Percentiles rank a stretch among this genome's conserved stretches.
Conservation (phyloP, 805 yeast species). For the Dipodascopsis uninucleata region DNA sequence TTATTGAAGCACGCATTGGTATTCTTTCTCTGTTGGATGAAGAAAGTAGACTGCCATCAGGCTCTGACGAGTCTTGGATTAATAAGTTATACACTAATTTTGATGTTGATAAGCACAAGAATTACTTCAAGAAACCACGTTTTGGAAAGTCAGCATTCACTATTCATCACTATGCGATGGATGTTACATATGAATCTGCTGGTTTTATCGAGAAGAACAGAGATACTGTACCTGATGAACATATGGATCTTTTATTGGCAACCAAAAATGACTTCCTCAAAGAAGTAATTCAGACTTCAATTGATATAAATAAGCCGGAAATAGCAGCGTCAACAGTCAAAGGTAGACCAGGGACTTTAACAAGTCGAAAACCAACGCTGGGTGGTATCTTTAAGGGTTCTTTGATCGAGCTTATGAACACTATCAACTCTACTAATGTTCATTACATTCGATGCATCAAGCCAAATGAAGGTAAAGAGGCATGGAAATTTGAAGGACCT, state of each 20-base stretch:
- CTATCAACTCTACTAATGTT: conserved; percentile 90
- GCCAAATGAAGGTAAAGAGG: conserved; percentile 89
- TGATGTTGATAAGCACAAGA: conserved; percentile 46
- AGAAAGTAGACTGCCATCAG: conserved; percentile 91
- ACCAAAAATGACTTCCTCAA: conserved; percentile 63
- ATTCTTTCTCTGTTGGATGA: conserved; percentile 85
- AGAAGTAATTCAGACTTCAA: conserved; percentile 55
- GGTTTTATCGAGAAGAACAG: conserved; percentile 96
- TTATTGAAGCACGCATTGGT: conserved; percentile 87
- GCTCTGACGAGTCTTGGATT: conserved; percentile 88
- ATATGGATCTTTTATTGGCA: conserved; percentile 73
- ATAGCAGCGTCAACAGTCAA: conserved; percentile 36
- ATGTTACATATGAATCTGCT: conserved; percentile 85
- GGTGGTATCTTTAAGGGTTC: conserved; percentile 94
- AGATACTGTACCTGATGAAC: conserved; percentile 96
- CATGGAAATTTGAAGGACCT: conserved; percentile 92
- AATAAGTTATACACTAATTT: conserved; percentile 84
- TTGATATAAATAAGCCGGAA: conserved; percentile 35
- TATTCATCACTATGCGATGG: conserved; percentile 90
- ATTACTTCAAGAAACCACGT: conserved; percentile 86
- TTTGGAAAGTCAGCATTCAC: conserved; percentile 89
- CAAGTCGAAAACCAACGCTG: conserved; percentile 78
- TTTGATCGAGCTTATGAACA: conserved; percentile 84
- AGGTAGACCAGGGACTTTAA: conserved; percentile 42
- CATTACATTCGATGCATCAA: conserved; percentile 97